Evolutionary conservation across 2,329 filamentous ascomycete species (phyloP).

Genomic region (Chrysoporthe austroafricana): DNA sequence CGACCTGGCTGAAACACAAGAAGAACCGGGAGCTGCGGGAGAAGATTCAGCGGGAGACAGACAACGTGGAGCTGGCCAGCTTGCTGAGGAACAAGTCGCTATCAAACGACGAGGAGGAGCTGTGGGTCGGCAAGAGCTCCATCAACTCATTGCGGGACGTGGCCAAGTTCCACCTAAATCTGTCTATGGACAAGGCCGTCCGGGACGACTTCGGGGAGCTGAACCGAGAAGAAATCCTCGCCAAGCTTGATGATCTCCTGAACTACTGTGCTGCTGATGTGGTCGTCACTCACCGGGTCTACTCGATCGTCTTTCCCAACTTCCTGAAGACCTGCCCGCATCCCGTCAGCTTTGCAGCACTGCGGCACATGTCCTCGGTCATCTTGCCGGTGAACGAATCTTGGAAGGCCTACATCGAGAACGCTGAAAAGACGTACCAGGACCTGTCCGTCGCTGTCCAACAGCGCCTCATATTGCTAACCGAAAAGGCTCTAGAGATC

Average conservation of each 20-base stretch:
- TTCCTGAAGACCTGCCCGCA: conserved; percentile 92
- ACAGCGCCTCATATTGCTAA: conserved; percentile 72
- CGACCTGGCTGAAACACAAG: conserved; percentile 96
- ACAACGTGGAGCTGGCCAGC: conserved; percentile 70
- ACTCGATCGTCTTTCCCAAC: conserved; percentile 86
- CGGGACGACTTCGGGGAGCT: conserved; percentile 86
- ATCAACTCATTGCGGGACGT: conserved; percentile 95
- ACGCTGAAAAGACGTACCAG: conserved; percentile 83
- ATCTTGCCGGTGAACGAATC: conserved; percentile 87
- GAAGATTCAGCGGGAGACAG: conserved; percentile 72
- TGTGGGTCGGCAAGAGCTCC: conserved; percentile 94
- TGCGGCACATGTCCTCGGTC: conserved; percentile 90
- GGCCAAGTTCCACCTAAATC: conserved; percentile 91
- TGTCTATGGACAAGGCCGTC: conserved; percentile 86
- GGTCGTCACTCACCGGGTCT: conserved; percentile 89
- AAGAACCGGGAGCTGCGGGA: conserved; percentile 87
- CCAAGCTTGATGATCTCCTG: conserved; percentile 78
- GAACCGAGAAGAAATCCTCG: conserved; percentile 70
- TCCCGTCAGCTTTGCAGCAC: conserved; percentile 93
- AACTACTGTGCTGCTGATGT: conserved; percentile 97
- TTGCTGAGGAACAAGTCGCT: conserved; percentile 70
- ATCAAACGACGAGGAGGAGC: conserved; percentile 84
- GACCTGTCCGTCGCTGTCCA: conserved; percentile 77
- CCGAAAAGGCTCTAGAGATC: conserved; percentile 75
- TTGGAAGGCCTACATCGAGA: conserved; percentile 84